Conservation (phyloP, 1,139 yeast species). For the Saccharomyces hybrid region DNA sequence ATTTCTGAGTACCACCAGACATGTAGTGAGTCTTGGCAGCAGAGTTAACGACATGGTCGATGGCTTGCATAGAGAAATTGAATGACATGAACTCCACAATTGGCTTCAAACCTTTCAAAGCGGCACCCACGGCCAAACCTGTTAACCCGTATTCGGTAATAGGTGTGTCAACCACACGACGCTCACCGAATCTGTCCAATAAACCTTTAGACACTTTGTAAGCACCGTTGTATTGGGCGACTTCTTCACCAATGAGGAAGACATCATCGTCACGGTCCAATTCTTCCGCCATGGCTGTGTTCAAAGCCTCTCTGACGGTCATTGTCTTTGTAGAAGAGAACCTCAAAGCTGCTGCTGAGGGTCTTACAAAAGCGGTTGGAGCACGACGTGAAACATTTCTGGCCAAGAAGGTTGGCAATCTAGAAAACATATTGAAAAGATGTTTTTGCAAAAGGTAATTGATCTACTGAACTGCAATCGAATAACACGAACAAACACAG, state of each 20-base stretch:
- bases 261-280: conserved; percentile 93
- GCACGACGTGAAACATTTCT: background rate
- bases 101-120: conserved; percentile 94
- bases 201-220: conserved; percentile 95
- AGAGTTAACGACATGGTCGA: conserved; percentile 95
- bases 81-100: conserved; percentile 98
- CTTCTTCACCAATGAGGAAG: conserved; percentile 97
- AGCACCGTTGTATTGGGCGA: conserved; percentile 98
- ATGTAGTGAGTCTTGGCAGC: conserved; percentile 98
- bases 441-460: background rate
- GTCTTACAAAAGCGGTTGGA: conserved; percentile 1
- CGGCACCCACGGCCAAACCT: conserved; percentile 96
- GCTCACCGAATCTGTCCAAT: conserved; percentile 93
- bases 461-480: background rate
- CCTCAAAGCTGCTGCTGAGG: conserved; percentile 14
- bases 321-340: conserved; percentile 46
- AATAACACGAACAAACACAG: background rate
- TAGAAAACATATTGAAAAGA: background rate
- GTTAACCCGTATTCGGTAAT: conserved; percentile 99
- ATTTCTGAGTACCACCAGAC: conserved; percentile 98
- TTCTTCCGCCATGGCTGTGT: conserved; percentile 94
- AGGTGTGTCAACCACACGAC: conserved; percentile 95
- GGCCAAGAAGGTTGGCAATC: background rate
- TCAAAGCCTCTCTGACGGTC: conserved; percentile 96
- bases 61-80: conserved; percentile 99